Percentiles rank a stretch among this genome's conserved stretches.
Conservation (phyloP, 108 stramenopile genomes). For the Skeletonema costatum region DNA sequence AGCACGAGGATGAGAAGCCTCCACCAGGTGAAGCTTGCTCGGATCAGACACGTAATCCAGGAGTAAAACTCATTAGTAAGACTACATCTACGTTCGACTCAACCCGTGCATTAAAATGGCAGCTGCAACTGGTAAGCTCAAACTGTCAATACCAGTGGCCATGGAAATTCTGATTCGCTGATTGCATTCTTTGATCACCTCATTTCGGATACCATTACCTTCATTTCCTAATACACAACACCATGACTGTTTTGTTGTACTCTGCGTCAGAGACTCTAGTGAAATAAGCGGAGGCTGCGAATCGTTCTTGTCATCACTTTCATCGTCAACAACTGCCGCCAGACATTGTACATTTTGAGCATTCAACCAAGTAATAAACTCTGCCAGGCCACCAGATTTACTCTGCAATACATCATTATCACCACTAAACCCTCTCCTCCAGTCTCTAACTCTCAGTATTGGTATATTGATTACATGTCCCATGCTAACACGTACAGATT, state of each 20-base stretch:
- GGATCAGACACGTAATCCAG: slow-evolving; percentile 36
- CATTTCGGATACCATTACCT: slow-evolving; percentile 63
- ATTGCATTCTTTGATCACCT: slow-evolving; percentile 53
- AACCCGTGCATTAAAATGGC: slow-evolving; percentile 80
- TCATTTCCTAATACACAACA: slow-evolving; percentile 80
- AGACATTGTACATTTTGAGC: slow-evolving; percentile 34
- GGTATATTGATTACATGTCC: slow-evolving; percentile 74
- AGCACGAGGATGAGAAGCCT: slow-evolving; percentile 86
- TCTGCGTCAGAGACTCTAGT: slow-evolving; percentile 27
- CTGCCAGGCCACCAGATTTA: slow-evolving; percentile 14
- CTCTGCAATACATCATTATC: background rate
- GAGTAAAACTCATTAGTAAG: slow-evolving; percentile 15
- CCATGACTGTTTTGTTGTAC: slow-evolving; percentile 46
- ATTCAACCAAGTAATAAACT: slow-evolving; percentile 40
- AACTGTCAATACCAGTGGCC: slow-evolving; percentile 66
- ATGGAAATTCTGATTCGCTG: slow-evolving; percentile 60
- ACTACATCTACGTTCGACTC: background rate
- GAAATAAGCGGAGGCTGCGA: slow-evolving; percentile 28
- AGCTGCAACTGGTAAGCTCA: slow-evolving; percentile 70
- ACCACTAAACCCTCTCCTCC: slow-evolving; percentile 30
- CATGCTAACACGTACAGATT: slow-evolving; percentile 75
- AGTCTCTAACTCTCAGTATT: slow-evolving; percentile 57
- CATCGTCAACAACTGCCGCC: slow-evolving; percentile 73
- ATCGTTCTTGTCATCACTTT: slow-evolving; percentile 25
- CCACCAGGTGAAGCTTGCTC: slow-evolving; percentile 70